Base-by-base conservation (phyloP, 257 asterid genomes). In the Catharanthus roseus region DNA sequence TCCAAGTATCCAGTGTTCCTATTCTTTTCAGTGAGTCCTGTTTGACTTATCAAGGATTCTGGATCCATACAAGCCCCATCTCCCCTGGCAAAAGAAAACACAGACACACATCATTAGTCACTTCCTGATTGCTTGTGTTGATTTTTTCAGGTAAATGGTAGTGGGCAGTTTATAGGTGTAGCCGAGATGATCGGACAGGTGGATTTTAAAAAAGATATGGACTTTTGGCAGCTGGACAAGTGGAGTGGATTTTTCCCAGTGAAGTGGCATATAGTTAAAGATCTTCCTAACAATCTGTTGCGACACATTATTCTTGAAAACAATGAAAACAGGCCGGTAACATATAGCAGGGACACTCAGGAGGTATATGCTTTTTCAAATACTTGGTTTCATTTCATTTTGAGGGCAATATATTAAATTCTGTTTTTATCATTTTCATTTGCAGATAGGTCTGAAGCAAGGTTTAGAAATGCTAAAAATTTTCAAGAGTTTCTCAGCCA, bases 241-340 rank as follows among this genome's bases (percentile, higher is more conserved):
- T 91, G 97, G 97, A 85, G 75, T 45, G 95, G 96, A 0, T 91
- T 86, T 82, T 91, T 91, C 78, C 96, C 97, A 0, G 72, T 89
- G 57, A 86, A 87, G 88, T 91, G 97, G 97, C 97, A 89, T 73
- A 84, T 91, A n/a, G 77, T 91, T 65, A 91, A 89, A 77, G 97
- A 91, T 70, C 82, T 89, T 62, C 96, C 97, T 5, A 87, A 89
- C 72, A 67, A 61, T 1, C 78, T 75, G 41, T 70, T 91, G 67
- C 82, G 85, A 18, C 93, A 91, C 81, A 91, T 91, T 56, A 79
- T 79, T 72, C 88, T 91, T 4, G 95, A 86, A 81, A 91, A 84
- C 84, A 89, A 87, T 78, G 97, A 91, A 7, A 80, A 87, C 74
- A 77, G 79, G 78, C 72, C 90, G 0, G 96, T 91, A 36, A 89